Percentiles rank a stretch among this genome's conserved stretches.
These are phyloP conservation scores for Vitis riparia DNA, from an alignment of 164 flowering plant genomes.

Conservation along the genomic window DNA sequence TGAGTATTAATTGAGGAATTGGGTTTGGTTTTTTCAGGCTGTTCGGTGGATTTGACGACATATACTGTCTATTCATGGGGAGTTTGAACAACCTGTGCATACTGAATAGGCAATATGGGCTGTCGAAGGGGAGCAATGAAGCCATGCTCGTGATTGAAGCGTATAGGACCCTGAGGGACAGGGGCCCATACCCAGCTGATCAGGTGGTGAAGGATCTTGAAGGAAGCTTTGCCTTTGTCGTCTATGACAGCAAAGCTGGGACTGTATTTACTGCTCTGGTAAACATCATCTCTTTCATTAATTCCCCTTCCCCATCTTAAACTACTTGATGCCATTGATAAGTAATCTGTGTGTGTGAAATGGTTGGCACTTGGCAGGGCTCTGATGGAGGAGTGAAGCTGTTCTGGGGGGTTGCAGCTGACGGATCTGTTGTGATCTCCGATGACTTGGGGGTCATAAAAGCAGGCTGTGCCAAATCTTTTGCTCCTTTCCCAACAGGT, in stretches of 20 bases:
- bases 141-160: constrained; percentile 87
- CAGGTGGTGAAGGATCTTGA: constrained; percentile 88
- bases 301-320: no score
- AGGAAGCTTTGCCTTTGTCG: constrained; percentile 82
- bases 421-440: constrained; percentile 88
- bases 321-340: no score
- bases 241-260: constrained; percentile 67
- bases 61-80: constrained; percentile 81
- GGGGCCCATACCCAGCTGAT: constrained; percentile 93
- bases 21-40: constrained; percentile 40
- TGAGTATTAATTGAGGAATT: neutral
- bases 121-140: constrained; percentile 62
- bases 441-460: constrained; percentile 77
- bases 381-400: constrained; percentile 76
- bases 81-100: constrained; percentile 64
- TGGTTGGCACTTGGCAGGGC: constrained; percentile 34
- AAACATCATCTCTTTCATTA: neutral
- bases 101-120: constrained; percentile 75
- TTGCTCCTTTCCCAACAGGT: constrained; percentile 92
- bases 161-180: constrained; percentile 76
- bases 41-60: constrained; percentile 76
- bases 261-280: constrained; percentile 83
- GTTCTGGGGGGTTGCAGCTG: constrained; percentile 91
- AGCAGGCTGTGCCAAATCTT: constrained; percentile 86
- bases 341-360: no score